Evolutionary conservation across 495 filamentous ascomycete species (phyloP), one percentile per base, ranked within the genome.

Genomic region (Aspergillus cavernicola): DNA sequence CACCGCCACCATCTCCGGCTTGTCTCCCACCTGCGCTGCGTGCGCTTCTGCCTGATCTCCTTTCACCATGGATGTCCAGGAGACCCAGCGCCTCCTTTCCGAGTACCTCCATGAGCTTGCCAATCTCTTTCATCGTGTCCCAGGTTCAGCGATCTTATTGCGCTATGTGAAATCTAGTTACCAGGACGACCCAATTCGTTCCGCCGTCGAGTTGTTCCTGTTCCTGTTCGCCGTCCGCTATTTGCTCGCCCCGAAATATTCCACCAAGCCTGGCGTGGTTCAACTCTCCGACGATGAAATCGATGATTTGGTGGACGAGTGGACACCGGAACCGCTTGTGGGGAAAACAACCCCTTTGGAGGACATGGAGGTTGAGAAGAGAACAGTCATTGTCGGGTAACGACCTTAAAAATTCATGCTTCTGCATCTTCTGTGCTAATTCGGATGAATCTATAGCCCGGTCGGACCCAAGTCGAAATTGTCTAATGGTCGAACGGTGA

Each of bases 201-300:
- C 87, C 20, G 90, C 91, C 1, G 88, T 99, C 58, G 93, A 99
- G 68, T 75, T 99, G 32, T 85, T 97, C 50, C 82, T 99, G 42
- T 90, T 99, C 56, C 81, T 99, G 42, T 99, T 99, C 72, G 92
- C 92, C 44, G 83, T 99, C 18, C 82, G 92, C 39, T 99, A 99
- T 63, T 77, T 99, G 16, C 77, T 97, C 36, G 85, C 90, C 32
- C 92, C 95, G 2, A 88, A 85, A 36, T 98, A 97, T 70, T 87
- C 88, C 45, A 96, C 91, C 50, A 92, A 87, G 63, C 84, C 86
- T 44, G 92, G 90, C 56, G 87, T 91, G 57, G 90, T 97, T 44
- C 84, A 87, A 56, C 71, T 98, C 53, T 87, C 87, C 10, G 93
- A 97, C 58, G 89, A 95, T 69, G 93, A 99, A 71, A 92, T 99